These are phyloP conservation scores for Peniophora sp. DNA, from an alignment of 1,284 basidiomycete genomes.

Conservation along the genomic window DNA sequence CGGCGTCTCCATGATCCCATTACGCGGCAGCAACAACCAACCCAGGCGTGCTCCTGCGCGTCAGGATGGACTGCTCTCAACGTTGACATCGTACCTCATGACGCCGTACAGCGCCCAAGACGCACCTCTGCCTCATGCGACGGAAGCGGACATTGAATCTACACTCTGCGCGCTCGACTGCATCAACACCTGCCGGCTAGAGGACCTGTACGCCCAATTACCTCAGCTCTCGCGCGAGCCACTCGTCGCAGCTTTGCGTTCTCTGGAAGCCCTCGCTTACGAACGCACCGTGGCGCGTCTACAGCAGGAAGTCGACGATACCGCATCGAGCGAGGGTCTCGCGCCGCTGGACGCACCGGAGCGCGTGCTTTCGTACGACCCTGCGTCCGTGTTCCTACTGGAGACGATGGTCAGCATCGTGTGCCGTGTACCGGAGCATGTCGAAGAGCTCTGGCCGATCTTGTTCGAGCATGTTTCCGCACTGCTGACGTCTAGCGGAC, in stretches of 20 bases:
- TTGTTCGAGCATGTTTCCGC: constrained; percentile 88
- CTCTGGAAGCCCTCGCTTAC: constrained; percentile 87
- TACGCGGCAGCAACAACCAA: constrained; percentile 54
- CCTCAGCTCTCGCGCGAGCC: constrained; percentile 74
- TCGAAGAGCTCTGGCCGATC: constrained; percentile 88
- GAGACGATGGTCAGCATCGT: constrained; percentile 92
- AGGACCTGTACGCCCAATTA: constrained; percentile 91
- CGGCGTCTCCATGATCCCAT: constrained; percentile 82
- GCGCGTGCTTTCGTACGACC: constrained; percentile 76
- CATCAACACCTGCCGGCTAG: constrained; percentile 87
- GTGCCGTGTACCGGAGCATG: constrained; percentile 65
- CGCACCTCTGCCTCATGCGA: constrained; percentile 71
- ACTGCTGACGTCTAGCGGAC: constrained; percentile 68
- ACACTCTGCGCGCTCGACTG: constrained; percentile 95
- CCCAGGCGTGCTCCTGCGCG: constrained; percentile 60
- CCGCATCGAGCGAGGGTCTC: constrained; percentile 22
- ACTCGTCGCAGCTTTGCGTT: constrained; percentile 74
- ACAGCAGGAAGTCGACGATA: constrained; percentile 60
- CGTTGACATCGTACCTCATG: constrained; percentile 93
- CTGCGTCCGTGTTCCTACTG: constrained; percentile 87
- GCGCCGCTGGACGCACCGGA: constrained; percentile 22
- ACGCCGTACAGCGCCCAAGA: constrained; percentile 85
- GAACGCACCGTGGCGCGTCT: constrained; percentile 72
- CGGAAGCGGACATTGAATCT: constrained; percentile 87
- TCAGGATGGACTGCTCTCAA: constrained; percentile 86